Evolutionary conservation across 139 green algal species (phyloP).

Genomic region (Prasinococcaceae sp.): DNA sequence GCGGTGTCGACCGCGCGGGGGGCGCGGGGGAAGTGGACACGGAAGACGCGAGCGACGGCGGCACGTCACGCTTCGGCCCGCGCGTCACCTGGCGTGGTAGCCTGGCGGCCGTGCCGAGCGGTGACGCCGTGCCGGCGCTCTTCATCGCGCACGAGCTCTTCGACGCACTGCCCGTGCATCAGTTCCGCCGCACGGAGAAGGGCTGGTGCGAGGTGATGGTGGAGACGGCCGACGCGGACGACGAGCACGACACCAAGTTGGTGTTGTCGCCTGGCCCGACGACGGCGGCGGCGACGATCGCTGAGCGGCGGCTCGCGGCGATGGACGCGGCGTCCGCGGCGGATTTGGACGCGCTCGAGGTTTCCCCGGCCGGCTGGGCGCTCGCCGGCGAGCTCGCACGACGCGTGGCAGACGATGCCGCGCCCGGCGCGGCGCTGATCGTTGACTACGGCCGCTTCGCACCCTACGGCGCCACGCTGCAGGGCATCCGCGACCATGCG

Average conservation of each 20-base stretch:
- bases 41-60: background rate
- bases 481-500: conserved; percentile 38
- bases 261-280: conserved; percentile 3
- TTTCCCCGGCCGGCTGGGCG: conserved; percentile 43
- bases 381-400: conserved; percentile 43
- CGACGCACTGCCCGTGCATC: conserved; percentile 89
- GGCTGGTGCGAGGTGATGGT: conserved; percentile 73
- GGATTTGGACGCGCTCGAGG: conserved; percentile 11
- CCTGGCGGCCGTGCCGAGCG: conserved; percentile 2
- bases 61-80: background rate
- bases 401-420: conserved; percentile 37
- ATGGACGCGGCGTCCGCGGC: conserved; percentile 14
- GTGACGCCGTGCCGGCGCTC: conserved; percentile 45
- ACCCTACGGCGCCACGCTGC: conserved; percentile 53
- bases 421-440: conserved; percentile 70
- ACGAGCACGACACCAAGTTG: background rate
- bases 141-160: conserved; percentile 93
- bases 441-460: conserved; percentile 83
- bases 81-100: conserved; percentile 2
- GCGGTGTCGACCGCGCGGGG: background rate
- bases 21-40: background rate
- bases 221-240: conserved; percentile 33
- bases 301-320: background rate
- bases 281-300: background rate
- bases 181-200: conserved; percentile 50